Conservation (phyloP, 2,329 filamentous ascomycete genomes). For the Cytospora leucostoma region DNA sequence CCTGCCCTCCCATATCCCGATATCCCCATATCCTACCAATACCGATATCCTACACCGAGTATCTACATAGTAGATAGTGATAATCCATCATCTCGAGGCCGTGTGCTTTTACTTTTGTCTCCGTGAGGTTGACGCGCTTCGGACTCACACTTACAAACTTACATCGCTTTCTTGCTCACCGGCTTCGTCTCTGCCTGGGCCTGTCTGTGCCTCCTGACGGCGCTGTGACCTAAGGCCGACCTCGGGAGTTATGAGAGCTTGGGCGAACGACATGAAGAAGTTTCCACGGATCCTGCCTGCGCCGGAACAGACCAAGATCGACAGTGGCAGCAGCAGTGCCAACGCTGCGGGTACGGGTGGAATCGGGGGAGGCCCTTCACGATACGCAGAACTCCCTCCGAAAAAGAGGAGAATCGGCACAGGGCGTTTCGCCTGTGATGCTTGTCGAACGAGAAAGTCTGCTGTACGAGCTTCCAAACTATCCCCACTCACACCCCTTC, state of each 20-base stretch:
- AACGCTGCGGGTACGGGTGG: background rate
- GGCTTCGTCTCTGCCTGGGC: background rate
- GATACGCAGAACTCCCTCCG: background rate
- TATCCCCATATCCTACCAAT: no score
- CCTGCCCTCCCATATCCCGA: background rate
- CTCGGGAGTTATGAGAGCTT: background rate
- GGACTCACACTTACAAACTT: no score
- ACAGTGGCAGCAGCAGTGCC: background rate
- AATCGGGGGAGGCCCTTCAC: background rate
- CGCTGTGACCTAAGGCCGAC: background rate
- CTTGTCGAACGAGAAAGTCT: constrained; percentile 20
- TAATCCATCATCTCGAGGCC: background rate
- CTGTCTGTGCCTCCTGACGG: background rate
- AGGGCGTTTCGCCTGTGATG: constrained; percentile 23
- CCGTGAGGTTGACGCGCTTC: no score
- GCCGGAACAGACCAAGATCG: background rate
- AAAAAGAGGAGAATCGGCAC: constrained; percentile 13
- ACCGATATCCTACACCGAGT: background rate
- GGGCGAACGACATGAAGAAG: constrained; percentile 7
- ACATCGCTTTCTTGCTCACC: background rate
- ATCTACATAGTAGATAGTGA: background rate
- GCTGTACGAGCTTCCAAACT: constrained; percentile 10
- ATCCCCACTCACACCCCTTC: background rate
- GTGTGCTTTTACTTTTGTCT: background rate
- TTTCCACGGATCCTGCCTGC: constrained; percentile 19